Conservation (phyloP, 805 yeast species). For the Metschnikowia lochheadii region DNA sequence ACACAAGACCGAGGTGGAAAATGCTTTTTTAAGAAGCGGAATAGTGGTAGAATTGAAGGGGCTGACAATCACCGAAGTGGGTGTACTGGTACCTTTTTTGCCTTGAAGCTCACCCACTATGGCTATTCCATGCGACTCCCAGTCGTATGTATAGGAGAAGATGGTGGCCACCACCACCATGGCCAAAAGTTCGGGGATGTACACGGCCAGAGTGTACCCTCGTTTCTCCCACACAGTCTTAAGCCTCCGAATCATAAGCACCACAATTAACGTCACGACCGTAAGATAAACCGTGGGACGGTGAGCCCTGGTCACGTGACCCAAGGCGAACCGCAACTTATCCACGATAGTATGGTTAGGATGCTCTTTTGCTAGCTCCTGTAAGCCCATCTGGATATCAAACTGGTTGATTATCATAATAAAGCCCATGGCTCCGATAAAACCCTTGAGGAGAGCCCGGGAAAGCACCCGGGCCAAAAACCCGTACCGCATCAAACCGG, state of each 20-base stretch:
- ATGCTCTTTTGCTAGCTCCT: constrained; percentile 8
- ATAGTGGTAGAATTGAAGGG: constrained; percentile 22
- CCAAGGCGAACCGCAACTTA: constrained; percentile 9
- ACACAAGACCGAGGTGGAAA: constrained; percentile 30
- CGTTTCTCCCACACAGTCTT: constrained; percentile 19
- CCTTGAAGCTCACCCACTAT: constrained; percentile 26
- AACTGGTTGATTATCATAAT: constrained; percentile 61
- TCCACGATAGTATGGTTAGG: constrained; percentile 6
- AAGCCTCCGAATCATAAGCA: constrained; percentile 19
- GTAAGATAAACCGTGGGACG: constrained; percentile 16
- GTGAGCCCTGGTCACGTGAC: constrained; percentile 9
- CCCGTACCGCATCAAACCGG: constrained; percentile 67
- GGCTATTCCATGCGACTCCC: constrained; percentile 27
- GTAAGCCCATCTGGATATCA: constrained; percentile 46
- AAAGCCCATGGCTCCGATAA: constrained; percentile 79
- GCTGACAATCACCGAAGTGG: constrained; percentile 11
- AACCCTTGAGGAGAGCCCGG: constrained; percentile 73
- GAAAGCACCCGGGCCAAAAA: constrained; percentile 78
- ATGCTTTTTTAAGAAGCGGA: constrained; percentile 22
- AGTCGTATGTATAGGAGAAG: constrained; percentile 22
- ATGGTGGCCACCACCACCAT: constrained; percentile 30
- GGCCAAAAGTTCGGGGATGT: constrained; percentile 29
- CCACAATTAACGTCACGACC: constrained; percentile 19
- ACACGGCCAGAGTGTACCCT: constrained; percentile 19
- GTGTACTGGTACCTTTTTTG: neutral